Evolutionary conservation across 345 rosid species (phyloP).

Genomic region (Populus euphratica): DNA sequence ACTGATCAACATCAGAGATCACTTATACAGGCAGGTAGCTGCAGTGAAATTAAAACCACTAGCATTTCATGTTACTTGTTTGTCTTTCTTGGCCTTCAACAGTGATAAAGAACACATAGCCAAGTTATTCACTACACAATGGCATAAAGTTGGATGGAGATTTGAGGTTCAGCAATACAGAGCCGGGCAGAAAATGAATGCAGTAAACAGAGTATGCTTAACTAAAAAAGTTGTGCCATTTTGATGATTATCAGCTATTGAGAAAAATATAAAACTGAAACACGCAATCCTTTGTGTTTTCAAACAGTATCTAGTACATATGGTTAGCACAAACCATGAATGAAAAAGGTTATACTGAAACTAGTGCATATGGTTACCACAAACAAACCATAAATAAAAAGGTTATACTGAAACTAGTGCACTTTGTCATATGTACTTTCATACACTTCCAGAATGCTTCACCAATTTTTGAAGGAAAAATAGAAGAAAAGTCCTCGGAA

Average conservation of each 20-base stretch:
- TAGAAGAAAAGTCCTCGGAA: neutral
- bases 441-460: neutral
- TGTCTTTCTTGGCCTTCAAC: slow-evolving; percentile 85
- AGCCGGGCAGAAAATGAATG: neutral
- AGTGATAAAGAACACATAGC: slow-evolving; percentile 15
- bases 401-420: neutral
- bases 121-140: neutral
- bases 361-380: neutral
- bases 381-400: neutral
- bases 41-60: slow-evolving; percentile 92
- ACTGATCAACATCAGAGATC: slow-evolving; percentile 91
- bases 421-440: neutral
- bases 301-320: neutral
- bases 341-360: neutral
- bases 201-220: neutral
- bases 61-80: slow-evolving; percentile 84
- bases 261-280: neutral
- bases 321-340: neutral
- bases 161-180: neutral
- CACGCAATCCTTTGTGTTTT: neutral
- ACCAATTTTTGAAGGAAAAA: neutral
- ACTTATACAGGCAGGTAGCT: slow-evolving; percentile 89
- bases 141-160: neutral
- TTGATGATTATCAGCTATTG: neutral
- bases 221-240: neutral